Percentiles rank a stretch among this genome's conserved stretches.
Conservation (phyloP, 345 rosid genomes). For the Psidium guajava region DNA sequence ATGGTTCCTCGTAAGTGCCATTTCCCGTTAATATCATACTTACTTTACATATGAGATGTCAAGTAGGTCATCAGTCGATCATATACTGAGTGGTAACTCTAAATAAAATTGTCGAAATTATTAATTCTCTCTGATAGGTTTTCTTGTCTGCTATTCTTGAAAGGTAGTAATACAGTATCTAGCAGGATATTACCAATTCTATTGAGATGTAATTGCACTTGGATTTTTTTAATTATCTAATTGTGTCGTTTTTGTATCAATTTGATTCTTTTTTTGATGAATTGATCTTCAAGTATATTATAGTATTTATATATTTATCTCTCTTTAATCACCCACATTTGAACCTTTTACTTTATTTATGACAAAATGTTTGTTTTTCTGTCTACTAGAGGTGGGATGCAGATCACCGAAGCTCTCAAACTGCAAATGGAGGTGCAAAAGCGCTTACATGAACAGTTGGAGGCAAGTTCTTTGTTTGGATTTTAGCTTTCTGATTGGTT, state of each 20-base stretch:
- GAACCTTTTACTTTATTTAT: not conserved
- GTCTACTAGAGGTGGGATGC: slow-evolving; percentile 64
- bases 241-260: not conserved
- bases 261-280: not conserved
- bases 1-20: slow-evolving; percentile 80
- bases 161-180: not conserved
- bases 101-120: not conserved
- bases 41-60: not conserved
- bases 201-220: not conserved
- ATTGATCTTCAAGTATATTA: not conserved
- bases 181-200: not conserved
- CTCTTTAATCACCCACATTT: not conserved
- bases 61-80: not conserved
- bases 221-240: not conserved
- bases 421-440: slow-evolving; percentile 99
- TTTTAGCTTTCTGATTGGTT: not conserved
- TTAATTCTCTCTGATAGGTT: not conserved
- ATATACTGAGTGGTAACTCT: not conserved
- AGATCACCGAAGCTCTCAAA: slow-evolving; percentile 99
- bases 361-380: slow-evolving; percentile 2
- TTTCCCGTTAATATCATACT: not conserved
- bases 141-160: not conserved
- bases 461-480: slow-evolving; percentile 34
- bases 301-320: not conserved
- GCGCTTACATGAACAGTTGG: slow-evolving; percentile 93